Evolutionary conservation across 2,329 filamentous ascomycete species (phyloP), one percentile per base, ranked within the genome.

Genomic region (Alternaria longipes): DNA sequence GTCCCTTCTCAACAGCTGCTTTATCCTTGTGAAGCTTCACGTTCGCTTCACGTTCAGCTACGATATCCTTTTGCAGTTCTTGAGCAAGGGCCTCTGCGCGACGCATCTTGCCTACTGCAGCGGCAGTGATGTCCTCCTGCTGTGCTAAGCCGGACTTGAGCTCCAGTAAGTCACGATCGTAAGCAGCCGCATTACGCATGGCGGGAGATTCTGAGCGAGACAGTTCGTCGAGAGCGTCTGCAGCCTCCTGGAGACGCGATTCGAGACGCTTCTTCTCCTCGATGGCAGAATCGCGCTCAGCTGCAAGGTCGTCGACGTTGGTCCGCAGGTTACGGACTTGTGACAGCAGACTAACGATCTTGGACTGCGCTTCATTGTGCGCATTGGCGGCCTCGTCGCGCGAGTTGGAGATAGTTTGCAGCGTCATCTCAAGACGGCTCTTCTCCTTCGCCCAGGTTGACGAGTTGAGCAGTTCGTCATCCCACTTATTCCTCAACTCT

Each of bases 371-470:
- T 69, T 98, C 94, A 73, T 95, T 97, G 79, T 99, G 95, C 0
- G 95, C 94, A 70, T 89, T 90, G 52, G 93, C 91, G 9, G 95
- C 94, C 78, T 99, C 95, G 67, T 99, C 94, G 3, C 94, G 89
- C n/a, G 93, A 97, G 50, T 92, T 90, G 11, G 91, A 91, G 32
- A 98, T 87, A 76, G 97, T 93, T 52, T 94, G 89, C 56, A 99
- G 84, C 5, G 93, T 96, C 62, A 93, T 89, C 77, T 98, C 94
- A 41, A 99, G 85, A 16, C 94, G 90, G 16, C 93, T 87, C 84
- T 98, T 98, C 81, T 99, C 94, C 82, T 99, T 99, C 12, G 94
- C 94, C 94, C 95, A 98, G 0, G 94, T 97, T 16, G 93, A 97
- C 79, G 93, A 97, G 81, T 98, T 98, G 70, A 98, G 87, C 11